phyloP scores from a whole-genome alignment of 768 basidiomycete genomes.

The Collybia sp. region DNA sequence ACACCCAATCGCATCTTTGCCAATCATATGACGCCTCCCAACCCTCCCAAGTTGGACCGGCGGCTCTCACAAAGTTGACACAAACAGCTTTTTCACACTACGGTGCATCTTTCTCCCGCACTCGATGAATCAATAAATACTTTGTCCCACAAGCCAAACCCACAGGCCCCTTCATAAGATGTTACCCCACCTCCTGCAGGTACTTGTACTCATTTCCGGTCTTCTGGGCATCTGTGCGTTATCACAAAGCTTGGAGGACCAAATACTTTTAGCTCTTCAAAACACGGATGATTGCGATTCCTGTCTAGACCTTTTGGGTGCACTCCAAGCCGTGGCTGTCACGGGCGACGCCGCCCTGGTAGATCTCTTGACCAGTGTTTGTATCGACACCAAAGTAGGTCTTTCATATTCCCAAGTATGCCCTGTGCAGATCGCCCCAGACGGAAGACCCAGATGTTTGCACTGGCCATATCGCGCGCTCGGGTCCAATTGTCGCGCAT shows the following conservation, averaged over 20 bases:
- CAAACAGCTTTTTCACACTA: too few species aligned
- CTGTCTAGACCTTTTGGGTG: conserved; percentile 45
- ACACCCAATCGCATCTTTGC: too few species aligned
- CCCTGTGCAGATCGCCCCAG: conserved; percentile 17
- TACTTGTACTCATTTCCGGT: too few species aligned
- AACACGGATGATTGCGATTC: conserved; percentile 43
- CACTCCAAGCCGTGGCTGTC: conserved; percentile 39
- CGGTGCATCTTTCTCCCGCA: too few species aligned
- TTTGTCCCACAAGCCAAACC: too few species aligned
- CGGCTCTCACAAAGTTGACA: too few species aligned
- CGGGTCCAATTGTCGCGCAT: conserved; percentile 57
- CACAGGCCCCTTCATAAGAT: too few species aligned
- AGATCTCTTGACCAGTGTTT: conserved; percentile 35
- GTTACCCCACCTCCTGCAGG: too few species aligned
- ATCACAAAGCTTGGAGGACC: conserved; percentile 28
- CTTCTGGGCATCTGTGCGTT: background rate
- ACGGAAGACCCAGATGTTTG: conserved; percentile 56
- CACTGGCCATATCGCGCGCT: conserved; percentile 40
- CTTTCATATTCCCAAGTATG: background rate
- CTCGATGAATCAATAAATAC: too few species aligned
- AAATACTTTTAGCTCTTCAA: conserved; percentile 37
- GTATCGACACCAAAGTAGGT: conserved; percentile 15
- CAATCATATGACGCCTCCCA: too few species aligned
- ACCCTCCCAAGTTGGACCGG: too few species aligned
- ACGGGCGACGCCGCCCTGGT: conserved; percentile 46